Conservation (phyloP, 305 asterid species). For the Ilex paraguariensis region DNA sequence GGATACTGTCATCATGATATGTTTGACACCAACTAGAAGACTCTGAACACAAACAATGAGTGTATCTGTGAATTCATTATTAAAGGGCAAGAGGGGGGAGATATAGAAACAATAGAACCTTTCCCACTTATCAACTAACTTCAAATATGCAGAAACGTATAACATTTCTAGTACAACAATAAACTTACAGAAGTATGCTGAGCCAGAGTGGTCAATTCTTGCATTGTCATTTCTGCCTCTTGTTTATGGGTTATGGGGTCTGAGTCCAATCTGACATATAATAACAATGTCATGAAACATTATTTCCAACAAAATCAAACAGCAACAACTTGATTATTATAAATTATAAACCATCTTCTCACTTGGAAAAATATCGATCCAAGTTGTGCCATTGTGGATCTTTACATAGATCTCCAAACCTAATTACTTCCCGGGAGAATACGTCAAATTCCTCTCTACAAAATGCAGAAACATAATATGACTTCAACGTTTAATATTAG, state of each 20-base stretch:
- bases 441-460: conserved; percentile 92
- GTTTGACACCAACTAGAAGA: not conserved
- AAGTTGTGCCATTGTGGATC: conserved; percentile 99
- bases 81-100: not conserved
- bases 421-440: conserved; percentile 81
- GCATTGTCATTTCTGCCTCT: conserved; percentile 88
- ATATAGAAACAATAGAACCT: not conserved
- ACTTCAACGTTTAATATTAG: not conserved
- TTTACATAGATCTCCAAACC: conserved; percentile 94
- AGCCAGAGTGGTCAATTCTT: conserved; percentile 74
- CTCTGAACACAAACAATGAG: no score
- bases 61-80: no score
- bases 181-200: conserved; percentile 92
- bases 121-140: not conserved
- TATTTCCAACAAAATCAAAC: not conserved
- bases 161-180: conserved; percentile 8
- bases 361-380: conserved; percentile 76
- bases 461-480: conserved; percentile 8
- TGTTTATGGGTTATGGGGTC: conserved; percentile 62
- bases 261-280: conserved; percentile 66
- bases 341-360: conserved; percentile 2
- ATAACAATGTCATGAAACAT: not conserved
- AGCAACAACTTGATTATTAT: not conserved
- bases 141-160: not conserved
- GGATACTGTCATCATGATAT: not conserved